Percentiles rank a stretch among this genome's conserved stretches.
These are phyloP conservation scores for Tricholoma matsutake DNA, from an alignment of 768 basidiomycete genomes.

Conservation along the genomic window DNA sequence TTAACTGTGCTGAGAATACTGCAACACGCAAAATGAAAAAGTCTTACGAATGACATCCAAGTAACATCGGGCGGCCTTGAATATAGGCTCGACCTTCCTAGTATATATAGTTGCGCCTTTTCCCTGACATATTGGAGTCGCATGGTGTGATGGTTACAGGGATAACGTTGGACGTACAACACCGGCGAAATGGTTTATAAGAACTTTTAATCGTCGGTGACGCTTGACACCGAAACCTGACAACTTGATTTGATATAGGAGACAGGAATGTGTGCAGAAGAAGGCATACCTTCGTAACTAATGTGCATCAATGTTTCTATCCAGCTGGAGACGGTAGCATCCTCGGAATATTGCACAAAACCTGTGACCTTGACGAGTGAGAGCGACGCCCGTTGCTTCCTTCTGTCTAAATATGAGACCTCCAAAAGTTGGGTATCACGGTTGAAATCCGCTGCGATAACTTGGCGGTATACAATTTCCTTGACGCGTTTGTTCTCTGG, in stretches of 20 bases:
- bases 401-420: slow-evolving; percentile 50
- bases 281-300: slow-evolving; percentile 58
- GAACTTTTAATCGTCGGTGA: slow-evolving; percentile 54
- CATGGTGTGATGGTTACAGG: slow-evolving; percentile 3
- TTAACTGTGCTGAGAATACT: neutral
- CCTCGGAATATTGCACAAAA: slow-evolving; percentile 32
- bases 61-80: slow-evolving; percentile 61
- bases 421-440: slow-evolving; percentile 34
- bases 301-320: slow-evolving; percentile 47
- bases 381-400: slow-evolving; percentile 36
- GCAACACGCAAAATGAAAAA: neutral
- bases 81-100: slow-evolving; percentile 65
- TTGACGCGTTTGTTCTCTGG: neutral
- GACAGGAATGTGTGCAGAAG: neutral
- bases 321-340: slow-evolving; percentile 45
- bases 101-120: slow-evolving; percentile 53
- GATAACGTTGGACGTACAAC: slow-evolving; percentile 41
- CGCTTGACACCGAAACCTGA: slow-evolving; percentile 49
- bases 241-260: neutral
- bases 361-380: slow-evolving; percentile 45
- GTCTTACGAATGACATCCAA: slow-evolving; percentile 62
- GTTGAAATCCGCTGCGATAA: slow-evolving; percentile 50
- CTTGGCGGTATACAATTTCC: slow-evolving; percentile 34
- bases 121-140: slow-evolving; percentile 41
- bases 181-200: slow-evolving; percentile 84